Evolutionary conservation across 2,329 filamentous ascomycete species (phyloP), one percentile per base, ranked within the genome.

Genomic region (Alternaria metachromatica): DNA sequence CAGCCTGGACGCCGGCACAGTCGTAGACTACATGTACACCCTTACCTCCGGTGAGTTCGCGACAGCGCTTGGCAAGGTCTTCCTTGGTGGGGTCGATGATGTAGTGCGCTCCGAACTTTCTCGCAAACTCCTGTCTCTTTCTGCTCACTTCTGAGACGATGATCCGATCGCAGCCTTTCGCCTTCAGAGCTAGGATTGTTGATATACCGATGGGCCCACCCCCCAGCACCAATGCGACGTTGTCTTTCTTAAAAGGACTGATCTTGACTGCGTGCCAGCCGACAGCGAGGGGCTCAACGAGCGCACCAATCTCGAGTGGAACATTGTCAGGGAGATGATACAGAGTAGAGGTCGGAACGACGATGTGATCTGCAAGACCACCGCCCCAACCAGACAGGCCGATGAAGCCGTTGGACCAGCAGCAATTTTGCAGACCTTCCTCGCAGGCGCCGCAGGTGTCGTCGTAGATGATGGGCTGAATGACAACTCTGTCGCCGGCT

Each of bases 391-490:
- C 78, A 77, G 82, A 85, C 18, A 87, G 69, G 2, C 85, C 85
- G 7, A 87, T 78, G 70, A 87, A 87, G 2, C 85, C 85, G 62
- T 85, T 86, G 50, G 81, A 83, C 72, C 85, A 84, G 67, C 85
- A 87, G 76, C 84, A 86, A 61, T 87, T 87, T 58, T 85, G 82
- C 20, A 84, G 72, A 0, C 84, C 84, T n/a, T 84, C 81, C 60
- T 82, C 78, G 68, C 86, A 88, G 7, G 85, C 82, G 11, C 81
- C 80, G 69, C 85, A 87, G 12, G 82, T 83, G 8, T 81, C 82
- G 58, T 86, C 84, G 72, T 86, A 87, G 50, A 87, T 86, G 72
- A 86, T 87, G 9, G 86, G 85, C 66, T 86, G 82, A 1, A 86
- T 79, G 45, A 78, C 81, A 3, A 86, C 84, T 26, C 82, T 74